A percentile compares a stretch with the other conserved stretches of the same genome.
phyloP scores from a whole-genome alignment of 768 basidiomycete genomes.

The Coprinopsis marcescibilis region DNA sequence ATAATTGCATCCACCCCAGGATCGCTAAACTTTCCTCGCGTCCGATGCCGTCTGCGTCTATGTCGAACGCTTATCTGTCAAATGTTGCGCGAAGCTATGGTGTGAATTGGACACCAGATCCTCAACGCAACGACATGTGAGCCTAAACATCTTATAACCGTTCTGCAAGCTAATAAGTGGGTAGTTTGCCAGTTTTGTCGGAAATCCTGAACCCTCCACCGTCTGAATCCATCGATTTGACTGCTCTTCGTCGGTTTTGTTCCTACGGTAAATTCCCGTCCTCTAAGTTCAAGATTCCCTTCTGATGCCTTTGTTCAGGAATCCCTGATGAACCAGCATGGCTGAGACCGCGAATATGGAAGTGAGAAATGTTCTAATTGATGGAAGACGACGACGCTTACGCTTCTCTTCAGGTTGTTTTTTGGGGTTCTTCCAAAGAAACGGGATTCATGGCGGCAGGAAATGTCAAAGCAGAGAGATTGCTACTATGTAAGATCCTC shows the following conservation, averaged over 20 bases:
- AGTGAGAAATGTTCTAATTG: conserved; percentile 35
- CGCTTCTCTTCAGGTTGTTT: conserved; percentile 41
- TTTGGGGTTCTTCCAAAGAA: conserved; percentile 54
- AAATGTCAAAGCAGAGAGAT: conserved; percentile 55
- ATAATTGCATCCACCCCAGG: conserved; percentile 50
- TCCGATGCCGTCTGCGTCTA: conserved; percentile 48
- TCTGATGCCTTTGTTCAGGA: conserved; percentile 34
- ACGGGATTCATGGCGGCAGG: conserved; percentile 55
- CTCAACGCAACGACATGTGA: conserved; percentile 57
- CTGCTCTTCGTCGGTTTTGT: conserved; percentile 51
- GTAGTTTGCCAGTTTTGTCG: conserved; percentile 50
- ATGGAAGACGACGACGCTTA: not conserved
- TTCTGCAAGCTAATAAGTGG: conserved; percentile 6
- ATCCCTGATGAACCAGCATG: conserved; percentile 70
- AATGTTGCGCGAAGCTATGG: conserved; percentile 47
- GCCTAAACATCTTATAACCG: conserved; percentile 15
- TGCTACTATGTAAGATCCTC: conserved; percentile 59
- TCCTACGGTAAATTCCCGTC: conserved; percentile 40
- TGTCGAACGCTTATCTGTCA: conserved; percentile 51
- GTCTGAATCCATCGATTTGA: conserved; percentile 49
- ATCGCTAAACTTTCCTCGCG: conserved; percentile 47
- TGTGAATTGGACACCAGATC: conserved; percentile 59
- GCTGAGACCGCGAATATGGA: conserved; percentile 76
- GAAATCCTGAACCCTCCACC: conserved; percentile 52
- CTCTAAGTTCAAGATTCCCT: not conserved